These are phyloP conservation scores for Colletotrichum phormii DNA, from an alignment of 2,329 filamentous ascomycete genomes.

Conservation along the genomic window DNA sequence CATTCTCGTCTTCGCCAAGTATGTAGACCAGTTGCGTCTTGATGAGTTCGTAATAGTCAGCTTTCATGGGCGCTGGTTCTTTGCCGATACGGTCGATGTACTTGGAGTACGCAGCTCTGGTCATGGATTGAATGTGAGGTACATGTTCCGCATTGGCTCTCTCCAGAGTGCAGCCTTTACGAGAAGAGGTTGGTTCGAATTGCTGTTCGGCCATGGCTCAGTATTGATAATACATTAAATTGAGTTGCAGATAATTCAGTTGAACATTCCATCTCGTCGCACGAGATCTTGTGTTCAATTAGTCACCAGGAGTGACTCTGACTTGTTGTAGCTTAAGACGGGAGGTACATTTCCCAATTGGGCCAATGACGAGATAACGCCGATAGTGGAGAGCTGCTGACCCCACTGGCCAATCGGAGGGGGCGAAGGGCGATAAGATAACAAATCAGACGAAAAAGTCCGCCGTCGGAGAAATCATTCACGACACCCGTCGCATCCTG, in stretches of 20 bases:
- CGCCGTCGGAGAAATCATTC: constrained; percentile 13
- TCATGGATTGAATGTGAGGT: constrained; percentile 45
- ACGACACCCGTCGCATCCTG: constrained; percentile 32
- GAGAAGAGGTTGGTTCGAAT: background rate
- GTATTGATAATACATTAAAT: background rate
- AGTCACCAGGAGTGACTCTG: background rate
- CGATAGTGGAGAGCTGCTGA: constrained; percentile 4
- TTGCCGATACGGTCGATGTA: constrained; percentile 49
- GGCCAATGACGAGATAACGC: background rate
- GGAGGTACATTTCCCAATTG: background rate
- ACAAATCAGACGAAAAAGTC: constrained; percentile 2
- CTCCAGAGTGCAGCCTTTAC: background rate
- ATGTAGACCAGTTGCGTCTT: constrained; percentile 42
- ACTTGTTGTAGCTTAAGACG: background rate
- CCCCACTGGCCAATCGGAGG: background rate
- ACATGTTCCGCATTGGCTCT: constrained; percentile 36
- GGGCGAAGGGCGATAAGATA: constrained; percentile 10
- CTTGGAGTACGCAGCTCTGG: constrained; percentile 46
- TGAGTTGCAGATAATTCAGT: background rate
- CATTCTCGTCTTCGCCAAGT: constrained; percentile 20
- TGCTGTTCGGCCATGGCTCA: background rate
- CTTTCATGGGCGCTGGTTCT: constrained; percentile 49
- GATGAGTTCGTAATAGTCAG: constrained; percentile 47
- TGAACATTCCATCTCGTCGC: background rate
- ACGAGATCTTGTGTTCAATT: background rate